A percentile compares a stretch with the other conserved stretches of the same genome.
These are phyloP conservation scores for Lactarius indigo DNA, from an alignment of 768 basidiomycete genomes.

Conservation along the genomic window DNA sequence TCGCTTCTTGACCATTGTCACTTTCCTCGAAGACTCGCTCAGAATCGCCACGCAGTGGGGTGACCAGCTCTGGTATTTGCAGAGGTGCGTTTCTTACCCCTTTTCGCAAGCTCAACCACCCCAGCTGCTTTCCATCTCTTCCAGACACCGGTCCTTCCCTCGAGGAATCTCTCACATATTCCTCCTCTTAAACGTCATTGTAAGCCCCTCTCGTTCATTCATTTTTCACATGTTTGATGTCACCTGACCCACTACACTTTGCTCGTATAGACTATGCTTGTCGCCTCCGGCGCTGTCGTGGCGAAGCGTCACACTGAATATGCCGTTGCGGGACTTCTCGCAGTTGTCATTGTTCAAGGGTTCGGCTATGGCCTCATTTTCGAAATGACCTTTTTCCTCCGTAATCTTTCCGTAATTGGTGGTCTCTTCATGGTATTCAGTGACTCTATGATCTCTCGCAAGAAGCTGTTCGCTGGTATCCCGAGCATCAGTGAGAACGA, in stretches of 20 bases:
- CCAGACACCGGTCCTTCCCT: slow-evolving; percentile 90
- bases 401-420: slow-evolving; percentile 96
- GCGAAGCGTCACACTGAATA: slow-evolving; percentile 83
- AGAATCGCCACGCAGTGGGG: slow-evolving; percentile 92
- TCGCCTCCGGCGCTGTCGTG: slow-evolving; percentile 81
- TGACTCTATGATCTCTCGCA: slow-evolving; percentile 87
- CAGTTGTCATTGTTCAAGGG: slow-evolving; percentile 91
- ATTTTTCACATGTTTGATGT: not conserved
- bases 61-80: slow-evolving; percentile 98
- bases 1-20: slow-evolving; percentile 95
- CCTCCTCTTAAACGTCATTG: slow-evolving; percentile 86
- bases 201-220: slow-evolving; percentile 43
- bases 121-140: not conserved
- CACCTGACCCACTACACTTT: not conserved
- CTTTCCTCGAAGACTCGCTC: slow-evolving; percentile 95
- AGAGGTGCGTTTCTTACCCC: slow-evolving; percentile 59
- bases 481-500: slow-evolving; percentile 91
- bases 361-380: slow-evolving; percentile 99
- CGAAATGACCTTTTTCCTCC: slow-evolving; percentile 99
- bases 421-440: slow-evolving; percentile 99
- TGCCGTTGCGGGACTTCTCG: slow-evolving; percentile 84
- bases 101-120: slow-evolving; percentile 19
- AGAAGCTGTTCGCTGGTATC: slow-evolving; percentile 85
- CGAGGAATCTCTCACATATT: slow-evolving; percentile 95
- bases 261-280: slow-evolving; percentile 73